phyloP scores from a whole-genome alignment of 495 filamentous ascomycete species.

The Clavariopsis aquatica region DNA sequence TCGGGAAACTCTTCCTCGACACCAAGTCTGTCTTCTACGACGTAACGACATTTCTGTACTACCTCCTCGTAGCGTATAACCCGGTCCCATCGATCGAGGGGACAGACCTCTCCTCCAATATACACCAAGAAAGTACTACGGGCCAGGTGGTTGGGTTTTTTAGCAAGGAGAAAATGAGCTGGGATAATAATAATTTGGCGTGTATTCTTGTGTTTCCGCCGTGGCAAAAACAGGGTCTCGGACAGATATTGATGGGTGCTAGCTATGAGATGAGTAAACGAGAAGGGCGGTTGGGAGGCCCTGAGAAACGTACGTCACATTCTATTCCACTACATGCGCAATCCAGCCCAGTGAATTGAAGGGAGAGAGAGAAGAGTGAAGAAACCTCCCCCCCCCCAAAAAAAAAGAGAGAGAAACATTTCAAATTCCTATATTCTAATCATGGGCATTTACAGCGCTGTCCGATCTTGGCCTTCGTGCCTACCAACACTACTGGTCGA shows the following conservation, averaged over 20 bases:
- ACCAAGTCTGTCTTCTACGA: slow-evolving; percentile 99
- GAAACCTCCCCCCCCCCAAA: background rate
- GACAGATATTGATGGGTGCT: slow-evolving; percentile 86
- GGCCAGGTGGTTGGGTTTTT: slow-evolving; percentile 86
- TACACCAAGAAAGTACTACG: slow-evolving; percentile 4
- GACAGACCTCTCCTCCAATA: background rate
- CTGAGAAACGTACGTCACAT: slow-evolving; percentile 67
- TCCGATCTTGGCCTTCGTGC: slow-evolving; percentile 78
- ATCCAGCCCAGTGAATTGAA: too few relatives aligned
- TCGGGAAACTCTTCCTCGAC: slow-evolving; percentile 97
- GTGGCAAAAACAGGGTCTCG: slow-evolving; percentile 87
- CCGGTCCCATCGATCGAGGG: slow-evolving; percentile 41
- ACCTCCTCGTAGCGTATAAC: slow-evolving; percentile 72
- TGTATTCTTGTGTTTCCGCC: slow-evolving; percentile 97
- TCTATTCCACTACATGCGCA: too few relatives aligned
- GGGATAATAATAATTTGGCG: slow-evolving; percentile 97
- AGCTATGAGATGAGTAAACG: slow-evolving; percentile 89
- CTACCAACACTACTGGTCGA: slow-evolving; percentile 82
- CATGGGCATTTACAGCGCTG: slow-evolving; percentile 52
- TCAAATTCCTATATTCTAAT: background rate
- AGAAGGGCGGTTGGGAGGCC: slow-evolving; percentile 83
- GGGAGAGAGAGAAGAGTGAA: too few relatives aligned
- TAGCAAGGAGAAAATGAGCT: slow-evolving; percentile 96
- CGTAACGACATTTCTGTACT: slow-evolving; percentile 92
- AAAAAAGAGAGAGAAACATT: background rate